A percentile compares a stretch with the other conserved stretches of the same genome.
Evolutionary conservation across 2,329 filamentous ascomycete genomes (phyloP).

Genomic region (Kalmusia sp.): DNA sequence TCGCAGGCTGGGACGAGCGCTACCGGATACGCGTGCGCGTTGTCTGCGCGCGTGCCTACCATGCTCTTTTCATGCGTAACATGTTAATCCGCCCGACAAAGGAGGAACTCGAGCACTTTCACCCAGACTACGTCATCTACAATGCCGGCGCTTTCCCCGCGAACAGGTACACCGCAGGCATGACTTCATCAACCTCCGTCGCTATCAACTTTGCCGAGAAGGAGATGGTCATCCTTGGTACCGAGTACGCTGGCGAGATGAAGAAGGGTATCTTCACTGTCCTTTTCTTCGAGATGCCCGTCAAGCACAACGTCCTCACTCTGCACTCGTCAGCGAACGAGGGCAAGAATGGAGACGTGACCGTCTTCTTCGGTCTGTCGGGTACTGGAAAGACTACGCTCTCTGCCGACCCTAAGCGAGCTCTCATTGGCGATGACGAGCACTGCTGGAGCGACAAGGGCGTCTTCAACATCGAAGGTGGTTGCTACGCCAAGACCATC

Average conservation of each 20-base stretch:
- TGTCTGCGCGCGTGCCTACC: constrained; percentile 98
- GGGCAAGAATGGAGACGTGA: constrained; percentile 92
- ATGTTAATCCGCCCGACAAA: constrained; percentile 96
- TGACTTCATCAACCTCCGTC: constrained; percentile 98
- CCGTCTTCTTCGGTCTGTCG: constrained; percentile 98
- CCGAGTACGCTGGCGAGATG: constrained; percentile 92
- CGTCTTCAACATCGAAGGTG: constrained; percentile 99
- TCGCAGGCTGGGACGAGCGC: constrained; percentile 97
- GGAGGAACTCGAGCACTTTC: constrained; percentile 95
- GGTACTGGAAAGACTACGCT: constrained; percentile 99
- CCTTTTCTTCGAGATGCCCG: constrained; percentile 99
- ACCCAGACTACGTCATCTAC: constrained; percentile 99
- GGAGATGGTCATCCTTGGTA: constrained; percentile 99
- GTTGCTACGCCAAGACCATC: constrained; percentile 99
- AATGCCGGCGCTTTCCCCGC: constrained; percentile 98
- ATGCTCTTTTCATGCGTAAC: constrained; percentile 99
- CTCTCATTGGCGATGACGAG: constrained; percentile 97
- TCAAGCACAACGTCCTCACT: constrained; percentile 98
- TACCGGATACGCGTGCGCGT: constrained; percentile 98
- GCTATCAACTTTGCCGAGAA: constrained; percentile 99
- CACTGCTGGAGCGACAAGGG: constrained; percentile 98
- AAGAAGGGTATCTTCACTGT: constrained; percentile 99
- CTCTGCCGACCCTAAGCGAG: constrained; percentile 94
- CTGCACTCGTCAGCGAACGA: constrained; percentile 99
- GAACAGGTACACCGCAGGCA: constrained; percentile 96